Percentiles rank a stretch among this genome's conserved stretches.
Evolutionary conservation across 2,329 filamentous ascomycete species (phyloP).

Genomic region (Ceratocystis cacaofunesta): DNA sequence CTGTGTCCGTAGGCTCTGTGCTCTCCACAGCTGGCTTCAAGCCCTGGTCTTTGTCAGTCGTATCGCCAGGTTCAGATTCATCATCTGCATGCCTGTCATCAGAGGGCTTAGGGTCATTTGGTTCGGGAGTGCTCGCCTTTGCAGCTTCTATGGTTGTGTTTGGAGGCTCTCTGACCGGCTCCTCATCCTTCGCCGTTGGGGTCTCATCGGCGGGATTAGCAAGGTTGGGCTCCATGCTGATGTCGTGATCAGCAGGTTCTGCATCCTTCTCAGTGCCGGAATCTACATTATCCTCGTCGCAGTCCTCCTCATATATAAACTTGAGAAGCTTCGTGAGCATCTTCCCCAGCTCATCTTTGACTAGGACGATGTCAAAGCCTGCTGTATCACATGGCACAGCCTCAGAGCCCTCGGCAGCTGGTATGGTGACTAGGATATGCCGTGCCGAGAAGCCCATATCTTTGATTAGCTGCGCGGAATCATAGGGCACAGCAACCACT

Average conservation of each 20-base stretch:
- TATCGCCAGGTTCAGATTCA: background rate
- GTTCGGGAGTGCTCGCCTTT: too few relatives aligned
- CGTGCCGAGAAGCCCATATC: conserved; percentile 42
- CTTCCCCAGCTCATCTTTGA: conserved; percentile 21
- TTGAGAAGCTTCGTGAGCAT: conserved; percentile 20
- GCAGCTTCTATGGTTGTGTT: background rate
- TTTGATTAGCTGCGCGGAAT: conserved; percentile 34
- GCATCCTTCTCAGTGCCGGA: background rate
- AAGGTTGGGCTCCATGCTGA: background rate
- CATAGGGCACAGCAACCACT: conserved; percentile 26
- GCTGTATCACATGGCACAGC: conserved; percentile 2
- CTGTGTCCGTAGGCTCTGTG: background rate
- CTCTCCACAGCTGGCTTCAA: background rate
- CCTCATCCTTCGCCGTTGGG: background rate
- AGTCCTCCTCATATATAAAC: conserved; percentile 21
- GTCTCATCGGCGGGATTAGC: background rate
- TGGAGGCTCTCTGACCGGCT: background rate
- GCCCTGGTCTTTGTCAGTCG: background rate
- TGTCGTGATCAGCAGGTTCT: background rate
- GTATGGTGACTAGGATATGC: conserved; percentile 37
- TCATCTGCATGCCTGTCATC: background rate
- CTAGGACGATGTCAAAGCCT: conserved; percentile 18
- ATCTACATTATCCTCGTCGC: background rate
- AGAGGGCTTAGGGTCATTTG: too few relatives aligned
- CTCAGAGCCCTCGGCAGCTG: conserved; percentile 22